Evolutionary conservation across 139 green algal genomes (phyloP), one percentile per base, ranked within the genome.

Genomic region (Astrephomene gubernaculifera): DNA sequence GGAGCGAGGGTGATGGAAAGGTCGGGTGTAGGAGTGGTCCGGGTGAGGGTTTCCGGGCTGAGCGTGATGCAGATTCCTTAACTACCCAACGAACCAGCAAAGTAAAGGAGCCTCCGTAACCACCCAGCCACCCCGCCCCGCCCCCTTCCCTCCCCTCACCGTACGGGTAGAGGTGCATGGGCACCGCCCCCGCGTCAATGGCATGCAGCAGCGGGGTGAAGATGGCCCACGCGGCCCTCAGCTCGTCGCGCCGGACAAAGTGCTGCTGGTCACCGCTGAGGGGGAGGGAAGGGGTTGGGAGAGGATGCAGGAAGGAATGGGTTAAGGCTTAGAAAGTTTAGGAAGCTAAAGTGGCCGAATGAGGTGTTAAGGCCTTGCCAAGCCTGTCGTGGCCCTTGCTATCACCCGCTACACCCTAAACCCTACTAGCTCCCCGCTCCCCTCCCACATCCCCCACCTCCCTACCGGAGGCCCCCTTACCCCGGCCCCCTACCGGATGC

Each of bases 221-320:
- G 72, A 98, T 97, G 39, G 90, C 86, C 97, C 97, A 99, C 0
- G 97, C 96, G 0, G 95, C 97, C 22, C 94, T 87, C 87, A 98
- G 92, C 93, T 98, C 96, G 78, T 98, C 96, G 36, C 95, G 91
- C 41, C 97, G 93, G 49, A 99, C 94, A 92, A 99, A 99, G 89
- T 99, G 96, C 91, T 98, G 95, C 86, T 98, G 96, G 87, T 99
- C 96, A 39, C 97, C 97, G 61, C 90, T 89, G 53, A 35, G 33
- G 73, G 5, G 3, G 35, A 33, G 35, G 38, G 5, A 2, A 6
- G 1, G 64, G 64, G 39, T n/a, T n/a, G n/a, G n/a, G n/a, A n/a
- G n/a, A n/a, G n/a, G n/a, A n/a, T n/a, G n/a, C n/a, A n/a, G n/a
- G n/a, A n/a, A n/a, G n/a, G n/a, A n/a, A n/a, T n/a, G n/a, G n/a